Conservation (phyloP, 208 protist genomes). For the Borovskyia barvae region DNA sequence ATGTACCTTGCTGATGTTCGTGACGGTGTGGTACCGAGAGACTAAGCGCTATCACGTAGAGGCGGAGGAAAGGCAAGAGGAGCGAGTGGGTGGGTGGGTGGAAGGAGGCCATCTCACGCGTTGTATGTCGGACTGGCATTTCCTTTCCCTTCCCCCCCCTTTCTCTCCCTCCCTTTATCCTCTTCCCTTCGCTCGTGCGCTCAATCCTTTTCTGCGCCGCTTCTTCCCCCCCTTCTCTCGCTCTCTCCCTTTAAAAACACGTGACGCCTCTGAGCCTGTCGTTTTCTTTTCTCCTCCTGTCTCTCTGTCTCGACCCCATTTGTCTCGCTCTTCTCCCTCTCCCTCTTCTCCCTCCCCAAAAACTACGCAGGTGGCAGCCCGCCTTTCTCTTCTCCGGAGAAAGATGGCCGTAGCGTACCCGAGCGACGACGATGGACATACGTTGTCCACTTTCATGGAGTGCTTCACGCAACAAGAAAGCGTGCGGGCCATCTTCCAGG, state of each 20-base stretch:
- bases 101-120: too few relatives aligned
- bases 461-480: constrained; percentile 17
- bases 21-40: too few relatives aligned
- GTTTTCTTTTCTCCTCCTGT: background rate
- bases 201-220: background rate
- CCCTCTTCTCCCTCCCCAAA: background rate
- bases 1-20: too few relatives aligned
- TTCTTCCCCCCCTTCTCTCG: constrained; percentile 4
- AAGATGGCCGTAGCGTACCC: constrained; percentile 25
- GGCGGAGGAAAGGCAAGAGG: too few relatives aligned
- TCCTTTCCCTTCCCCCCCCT: background rate
- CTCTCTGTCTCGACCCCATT: background rate
- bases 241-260: background rate
- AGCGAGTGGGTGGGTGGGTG: too few relatives aligned
- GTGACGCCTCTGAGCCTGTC: background rate
- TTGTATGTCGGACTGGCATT: too few relatives aligned
- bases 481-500: constrained; percentile 9
- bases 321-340: constrained; percentile 5
- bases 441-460: constrained; percentile 19
- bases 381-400: background rate
- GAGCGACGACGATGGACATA: constrained; percentile 22
- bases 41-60: too few relatives aligned
- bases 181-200: background rate
- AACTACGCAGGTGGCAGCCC: background rate
- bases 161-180: background rate